Conservation (phyloP, 768 basidiomycete genomes). For the Chalciporus sphaerocephalus region DNA sequence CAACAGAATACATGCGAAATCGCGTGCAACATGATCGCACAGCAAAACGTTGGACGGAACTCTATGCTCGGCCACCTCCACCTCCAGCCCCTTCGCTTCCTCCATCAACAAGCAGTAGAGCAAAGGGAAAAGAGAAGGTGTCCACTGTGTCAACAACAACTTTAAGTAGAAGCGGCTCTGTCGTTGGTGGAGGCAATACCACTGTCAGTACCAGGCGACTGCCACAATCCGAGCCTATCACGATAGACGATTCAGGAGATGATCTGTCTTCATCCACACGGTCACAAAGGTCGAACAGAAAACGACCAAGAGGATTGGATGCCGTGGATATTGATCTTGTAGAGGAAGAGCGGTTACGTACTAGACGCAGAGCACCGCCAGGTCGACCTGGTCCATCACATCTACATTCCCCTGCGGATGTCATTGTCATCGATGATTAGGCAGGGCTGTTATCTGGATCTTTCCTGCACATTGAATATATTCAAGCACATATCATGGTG, state of each 20-base stretch:
- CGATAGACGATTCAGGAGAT: slow-evolving; percentile 32
- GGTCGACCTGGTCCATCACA: slow-evolving; percentile 8
- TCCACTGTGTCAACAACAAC: slow-evolving; percentile 4
- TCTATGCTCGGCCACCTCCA: slow-evolving; percentile 55
- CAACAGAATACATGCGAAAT: slow-evolving; percentile 61
- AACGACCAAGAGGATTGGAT: slow-evolving; percentile 32
- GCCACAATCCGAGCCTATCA: slow-evolving; percentile 19
- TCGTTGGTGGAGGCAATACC: slow-evolving; percentile 9
- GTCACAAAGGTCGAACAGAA: slow-evolving; percentile 26
- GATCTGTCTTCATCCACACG: slow-evolving; percentile 12
- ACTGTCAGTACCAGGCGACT: slow-evolving; percentile 13
- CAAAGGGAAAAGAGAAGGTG: slow-evolving; percentile 37
- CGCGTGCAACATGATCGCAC: slow-evolving; percentile 70
- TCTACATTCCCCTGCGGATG: slow-evolving; percentile 32
- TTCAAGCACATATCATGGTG: neutral
- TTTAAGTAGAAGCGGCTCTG: slow-evolving; percentile 5
- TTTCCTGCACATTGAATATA: neutral
- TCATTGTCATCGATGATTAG: slow-evolving; percentile 45
- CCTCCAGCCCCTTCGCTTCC: slow-evolving; percentile 15
- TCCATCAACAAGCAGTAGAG: slow-evolving; percentile 14
- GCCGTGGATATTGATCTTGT: slow-evolving; percentile 30
- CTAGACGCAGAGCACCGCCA: slow-evolving; percentile 15
- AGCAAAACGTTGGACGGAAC: slow-evolving; percentile 72
- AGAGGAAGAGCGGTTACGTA: slow-evolving; percentile 25
- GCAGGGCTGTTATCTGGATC: neutral